A percentile compares a stretch with the other conserved stretches of the same genome.
phyloP scores from a whole-genome alignment of 2,329 filamentous ascomycete genomes.

The Aspergillus sp. region DNA sequence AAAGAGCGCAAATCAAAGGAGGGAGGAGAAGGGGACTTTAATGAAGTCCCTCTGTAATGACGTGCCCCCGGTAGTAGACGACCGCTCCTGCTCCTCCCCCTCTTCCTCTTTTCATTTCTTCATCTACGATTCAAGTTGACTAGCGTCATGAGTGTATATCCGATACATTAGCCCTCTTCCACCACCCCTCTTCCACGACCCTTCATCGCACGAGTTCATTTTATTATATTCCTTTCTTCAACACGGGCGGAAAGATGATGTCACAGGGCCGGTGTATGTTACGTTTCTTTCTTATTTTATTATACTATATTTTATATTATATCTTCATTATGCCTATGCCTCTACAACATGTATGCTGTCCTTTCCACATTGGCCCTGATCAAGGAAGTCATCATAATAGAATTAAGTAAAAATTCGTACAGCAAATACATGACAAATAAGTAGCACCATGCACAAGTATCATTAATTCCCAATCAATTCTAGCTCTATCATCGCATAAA shows the following conservation, averaged over 20 bases:
- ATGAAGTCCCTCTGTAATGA: conserved; percentile 36
- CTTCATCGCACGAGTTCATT: conserved; percentile 18
- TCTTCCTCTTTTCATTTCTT: conserved; percentile 18
- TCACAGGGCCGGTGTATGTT: background rate
- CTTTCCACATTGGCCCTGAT: no score
- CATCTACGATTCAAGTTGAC: conserved; percentile 13
- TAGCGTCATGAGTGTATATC: conserved; percentile 5
- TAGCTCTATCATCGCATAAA: no score
- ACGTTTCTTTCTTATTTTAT: background rate
- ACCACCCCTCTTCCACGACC: conserved; percentile 14
- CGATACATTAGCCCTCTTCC: conserved; percentile 6
- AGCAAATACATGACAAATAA: no score
- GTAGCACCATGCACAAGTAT: no score
- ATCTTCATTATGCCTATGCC: background rate
- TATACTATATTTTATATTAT: background rate
- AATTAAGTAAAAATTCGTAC: no score
- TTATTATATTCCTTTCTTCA: background rate
- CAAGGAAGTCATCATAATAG: no score
- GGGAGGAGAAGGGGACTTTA: conserved; percentile 37
- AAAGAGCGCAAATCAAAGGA: conserved; percentile 34
- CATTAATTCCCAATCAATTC: no score
- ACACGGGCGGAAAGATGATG: background rate
- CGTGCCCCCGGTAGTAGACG: conserved; percentile 1
- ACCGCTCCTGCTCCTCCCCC: conserved; percentile 14
- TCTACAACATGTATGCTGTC: background rate